phyloP scores from a whole-genome alignment of 2,329 filamentous ascomycete genomes.

The Helminthosporium solani region DNA sequence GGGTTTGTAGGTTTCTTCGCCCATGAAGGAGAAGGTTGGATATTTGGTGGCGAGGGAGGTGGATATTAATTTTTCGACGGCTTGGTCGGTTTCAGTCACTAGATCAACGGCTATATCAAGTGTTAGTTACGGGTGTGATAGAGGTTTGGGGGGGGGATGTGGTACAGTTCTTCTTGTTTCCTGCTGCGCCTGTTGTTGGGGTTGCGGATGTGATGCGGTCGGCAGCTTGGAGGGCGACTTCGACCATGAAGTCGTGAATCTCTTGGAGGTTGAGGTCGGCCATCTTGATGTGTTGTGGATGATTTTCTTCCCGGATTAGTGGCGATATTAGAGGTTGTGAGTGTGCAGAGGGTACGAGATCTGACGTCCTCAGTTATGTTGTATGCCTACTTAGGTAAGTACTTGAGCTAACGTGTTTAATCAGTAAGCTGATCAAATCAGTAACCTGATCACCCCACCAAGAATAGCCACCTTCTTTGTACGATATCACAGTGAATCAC shows the following conservation, averaged over 20 bases:
- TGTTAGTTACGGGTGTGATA: neutral
- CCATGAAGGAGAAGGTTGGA: slow-evolving; percentile 53
- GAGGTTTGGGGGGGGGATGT: neutral
- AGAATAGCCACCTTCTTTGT: too few relatives aligned
- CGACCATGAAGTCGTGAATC: slow-evolving; percentile 51
- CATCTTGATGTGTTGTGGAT: too few relatives aligned
- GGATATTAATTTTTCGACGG: slow-evolving; percentile 60
- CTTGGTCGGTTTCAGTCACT: slow-evolving; percentile 64
- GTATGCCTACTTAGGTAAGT: too few relatives aligned
- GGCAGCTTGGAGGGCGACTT: slow-evolving; percentile 48
- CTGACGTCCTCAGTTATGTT: too few relatives aligned
- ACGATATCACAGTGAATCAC: too few relatives aligned
- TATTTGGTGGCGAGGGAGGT: slow-evolving; percentile 52
- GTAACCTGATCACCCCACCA: too few relatives aligned
- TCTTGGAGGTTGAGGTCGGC: slow-evolving; percentile 47
- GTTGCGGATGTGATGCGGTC: slow-evolving; percentile 49
- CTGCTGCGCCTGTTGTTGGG: slow-evolving; percentile 44
- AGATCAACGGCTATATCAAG: slow-evolving; percentile 56
- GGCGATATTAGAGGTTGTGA: neutral
- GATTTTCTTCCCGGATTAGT: too few relatives aligned
- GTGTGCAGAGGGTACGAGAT: neutral
- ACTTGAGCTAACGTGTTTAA: too few relatives aligned
- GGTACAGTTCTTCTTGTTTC: slow-evolving; percentile 52
- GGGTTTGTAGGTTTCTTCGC: slow-evolving; percentile 67
- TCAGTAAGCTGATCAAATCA: too few relatives aligned